These are phyloP conservation scores for Kurtzmaniella quercitrusa DNA, from an alignment of 1,139 yeast species.

Conservation along the genomic window DNA sequence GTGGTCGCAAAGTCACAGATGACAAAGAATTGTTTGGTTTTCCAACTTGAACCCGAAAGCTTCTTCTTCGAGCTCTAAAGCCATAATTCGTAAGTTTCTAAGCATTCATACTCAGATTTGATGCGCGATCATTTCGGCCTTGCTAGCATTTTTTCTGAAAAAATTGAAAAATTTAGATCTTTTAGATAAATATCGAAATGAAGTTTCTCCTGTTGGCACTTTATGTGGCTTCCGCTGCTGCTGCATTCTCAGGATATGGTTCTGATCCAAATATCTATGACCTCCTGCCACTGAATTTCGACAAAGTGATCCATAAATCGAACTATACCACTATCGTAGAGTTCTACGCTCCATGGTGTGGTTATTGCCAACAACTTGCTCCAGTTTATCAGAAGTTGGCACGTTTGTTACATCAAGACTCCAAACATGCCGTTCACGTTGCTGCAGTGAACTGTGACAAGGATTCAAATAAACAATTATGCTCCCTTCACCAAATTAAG, in stretches of 20 bases:
- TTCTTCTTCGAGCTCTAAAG: no score
- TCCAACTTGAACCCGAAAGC: no score
- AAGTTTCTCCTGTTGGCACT: background rate
- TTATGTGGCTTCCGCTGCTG: slow-evolving; percentile 3
- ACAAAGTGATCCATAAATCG: slow-evolving; percentile 58
- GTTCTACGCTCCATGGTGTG: slow-evolving; percentile 98
- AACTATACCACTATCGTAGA: slow-evolving; percentile 83
- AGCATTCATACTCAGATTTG: no score
- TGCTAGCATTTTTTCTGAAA: background rate
- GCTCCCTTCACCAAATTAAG: slow-evolving; percentile 61
- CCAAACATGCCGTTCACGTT: slow-evolving; percentile 60
- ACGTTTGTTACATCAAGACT: slow-evolving; percentile 42
- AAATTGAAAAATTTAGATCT: background rate
- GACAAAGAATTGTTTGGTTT: no score
- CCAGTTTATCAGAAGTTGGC: slow-evolving; percentile 63
- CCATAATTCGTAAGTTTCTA: no score
- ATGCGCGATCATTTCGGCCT: no score
- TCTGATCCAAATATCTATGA: slow-evolving; percentile 51
- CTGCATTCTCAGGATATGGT: slow-evolving; percentile 28
- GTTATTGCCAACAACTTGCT: slow-evolving; percentile 61
- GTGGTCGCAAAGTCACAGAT: no score
- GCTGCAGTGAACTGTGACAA: slow-evolving; percentile 88
- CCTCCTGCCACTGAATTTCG: slow-evolving; percentile 54
- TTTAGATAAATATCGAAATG: background rate
- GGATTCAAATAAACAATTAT: slow-evolving; percentile 59